Conservation (phyloP, 768 basidiomycete genomes). For the Phallus indusiatus region DNA sequence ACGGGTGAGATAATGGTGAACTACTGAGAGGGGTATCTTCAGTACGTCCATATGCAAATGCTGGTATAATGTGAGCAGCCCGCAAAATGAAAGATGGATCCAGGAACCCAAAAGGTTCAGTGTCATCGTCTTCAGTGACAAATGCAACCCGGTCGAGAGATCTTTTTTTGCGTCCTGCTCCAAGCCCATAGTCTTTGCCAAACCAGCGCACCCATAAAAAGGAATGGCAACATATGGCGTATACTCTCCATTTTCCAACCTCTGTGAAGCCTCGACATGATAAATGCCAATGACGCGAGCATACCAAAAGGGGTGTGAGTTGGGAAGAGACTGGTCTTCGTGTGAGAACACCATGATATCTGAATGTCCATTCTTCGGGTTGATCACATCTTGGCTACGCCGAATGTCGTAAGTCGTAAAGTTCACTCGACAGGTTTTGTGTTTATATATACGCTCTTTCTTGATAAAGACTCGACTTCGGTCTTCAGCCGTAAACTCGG, state of each 20-base stretch:
- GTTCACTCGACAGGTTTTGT: slow-evolving; percentile 14
- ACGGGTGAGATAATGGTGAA: background rate
- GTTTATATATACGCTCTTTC: slow-evolving; percentile 14
- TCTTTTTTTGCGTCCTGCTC: background rate
- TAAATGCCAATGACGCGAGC: slow-evolving; percentile 11
- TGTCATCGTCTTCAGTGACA: background rate
- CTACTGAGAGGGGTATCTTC: slow-evolving; percentile 11
- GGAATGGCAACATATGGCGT: background rate
- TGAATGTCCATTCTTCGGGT: slow-evolving; percentile 9
- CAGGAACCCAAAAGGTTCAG: slow-evolving; percentile 7
- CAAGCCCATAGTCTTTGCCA: background rate
- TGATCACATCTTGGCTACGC: slow-evolving; percentile 14
- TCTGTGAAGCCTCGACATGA: background rate
- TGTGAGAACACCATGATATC: slow-evolving; percentile 16
- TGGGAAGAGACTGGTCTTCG: slow-evolving; percentile 15
- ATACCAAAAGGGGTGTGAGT: no score
- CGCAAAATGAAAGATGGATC: slow-evolving; percentile 7
- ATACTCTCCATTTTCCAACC: background rate
- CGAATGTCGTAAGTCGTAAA: slow-evolving; percentile 18
- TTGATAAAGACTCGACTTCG: slow-evolving; percentile 6
- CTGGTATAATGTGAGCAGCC: slow-evolving; percentile 7
- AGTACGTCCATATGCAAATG: slow-evolving; percentile 9
- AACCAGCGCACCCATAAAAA: slow-evolving; percentile 10
- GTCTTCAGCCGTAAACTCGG: slow-evolving; percentile 4
- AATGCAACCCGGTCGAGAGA: slow-evolving; percentile 2